Evolutionary conservation across 2,329 filamentous ascomycete genomes (phyloP), one percentile per base, ranked within the genome.

Genomic region (Aspergillus aculeatinus): DNA sequence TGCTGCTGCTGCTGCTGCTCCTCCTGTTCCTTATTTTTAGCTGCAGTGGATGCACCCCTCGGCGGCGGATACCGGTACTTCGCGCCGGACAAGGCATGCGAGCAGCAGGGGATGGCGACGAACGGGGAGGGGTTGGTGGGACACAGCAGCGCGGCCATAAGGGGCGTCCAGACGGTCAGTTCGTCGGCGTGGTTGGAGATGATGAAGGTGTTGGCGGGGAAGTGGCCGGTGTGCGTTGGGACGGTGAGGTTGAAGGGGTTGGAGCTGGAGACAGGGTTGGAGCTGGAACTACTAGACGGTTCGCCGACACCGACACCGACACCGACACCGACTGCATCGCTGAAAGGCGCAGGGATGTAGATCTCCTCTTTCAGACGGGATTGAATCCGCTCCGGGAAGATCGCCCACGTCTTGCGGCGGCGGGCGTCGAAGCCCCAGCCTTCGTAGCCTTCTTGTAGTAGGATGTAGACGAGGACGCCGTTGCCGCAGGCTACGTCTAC

Each of bases 121-220:
- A 97, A 99, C 0, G 92, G 89, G 11, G 89, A 89, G 2, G 85
- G 78, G 0, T 89, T 92, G 16, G 59, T 57, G 0, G 74, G 74
- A 56, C 65, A 70, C 2, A 78, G 71, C 1, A 92, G 79, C 6
- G 86, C 85, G 1, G 91, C 93, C 47, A 99, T 85, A 19, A 98
- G 83, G 0, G 95, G 95, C 0, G 95, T 98, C 95, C 95, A 99
- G 0, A 91, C 87, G 0, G 95, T 99, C 14, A 99, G 83, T 77
- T 99, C 93, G 72, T 99, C 95, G 11, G 94, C 94, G 74, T 99
- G 95, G 72, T 99, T 99, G 52, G 92, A 96, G 64, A 99, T 89
- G 68, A 99, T 92, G 75, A 99, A 99, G 0, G 92, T 96, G 29
- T 87, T 86, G 16, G 76, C 73, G 0, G 86, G 82, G 70, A 98